Evolutionary conservation across 2,329 filamentous ascomycete genomes (phyloP).

Genomic region (Hyphodiscus sp.): DNA sequence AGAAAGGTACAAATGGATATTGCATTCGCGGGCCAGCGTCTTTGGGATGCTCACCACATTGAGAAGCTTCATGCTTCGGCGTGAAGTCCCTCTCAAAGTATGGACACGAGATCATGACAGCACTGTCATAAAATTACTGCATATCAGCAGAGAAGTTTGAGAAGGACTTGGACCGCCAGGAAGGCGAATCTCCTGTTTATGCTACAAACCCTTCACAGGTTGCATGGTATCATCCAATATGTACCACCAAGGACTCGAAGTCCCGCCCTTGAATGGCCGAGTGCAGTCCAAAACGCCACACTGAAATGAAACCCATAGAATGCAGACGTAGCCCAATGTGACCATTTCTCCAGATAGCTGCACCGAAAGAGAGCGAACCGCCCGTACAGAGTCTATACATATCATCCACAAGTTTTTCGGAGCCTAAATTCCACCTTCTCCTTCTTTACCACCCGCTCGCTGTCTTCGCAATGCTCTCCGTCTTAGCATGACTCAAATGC

Average conservation of each 20-base stretch:
- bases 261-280: background rate
- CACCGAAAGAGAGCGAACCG: background rate
- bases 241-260: background rate
- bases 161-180: background rate
- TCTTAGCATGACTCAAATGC: constrained; percentile 23
- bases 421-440: background rate
- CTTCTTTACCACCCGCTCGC: constrained; percentile 9
- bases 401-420: constrained; percentile 4
- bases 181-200: constrained; percentile 10
- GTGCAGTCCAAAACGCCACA: constrained; percentile 16
- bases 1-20: background rate
- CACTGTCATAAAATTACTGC: background rate
- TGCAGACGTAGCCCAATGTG: constrained; percentile 5
- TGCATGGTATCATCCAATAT: constrained; percentile 1
- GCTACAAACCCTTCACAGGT: constrained; percentile 9
- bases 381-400: constrained; percentile 14
- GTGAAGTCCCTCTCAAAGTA: background rate
- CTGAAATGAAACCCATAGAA: constrained; percentile 13
- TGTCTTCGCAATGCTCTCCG: constrained; percentile 23
- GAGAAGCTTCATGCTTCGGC: too few relatives aligned
- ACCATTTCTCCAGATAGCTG: background rate
- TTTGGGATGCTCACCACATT: background rate
- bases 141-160: background rate
- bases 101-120: background rate
- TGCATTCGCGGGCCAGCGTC: background rate